A percentile compares a stretch with the other conserved stretches of the same genome.
These are phyloP conservation scores for Spencermartinsiella ligniputridi DNA, from an alignment of 1,139 yeast genomes.

Conservation along the genomic window DNA sequence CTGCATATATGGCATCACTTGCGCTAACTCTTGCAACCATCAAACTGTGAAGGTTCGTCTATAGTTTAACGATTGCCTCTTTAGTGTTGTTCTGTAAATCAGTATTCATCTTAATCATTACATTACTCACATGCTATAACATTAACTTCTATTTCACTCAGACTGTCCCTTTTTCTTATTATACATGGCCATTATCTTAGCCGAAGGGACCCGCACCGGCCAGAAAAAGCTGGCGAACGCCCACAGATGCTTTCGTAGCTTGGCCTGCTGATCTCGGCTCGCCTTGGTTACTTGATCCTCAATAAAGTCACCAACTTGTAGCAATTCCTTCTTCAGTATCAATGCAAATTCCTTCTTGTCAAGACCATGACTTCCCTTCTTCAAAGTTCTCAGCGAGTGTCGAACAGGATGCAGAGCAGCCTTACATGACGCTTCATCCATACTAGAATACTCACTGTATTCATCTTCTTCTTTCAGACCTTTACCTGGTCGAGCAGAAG, in stretches of 20 bases:
- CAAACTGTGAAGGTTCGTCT: no score
- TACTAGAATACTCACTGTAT: constrained; percentile 64
- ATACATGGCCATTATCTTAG: constrained; percentile 81
- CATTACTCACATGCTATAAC: no score
- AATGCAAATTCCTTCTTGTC: constrained; percentile 84
- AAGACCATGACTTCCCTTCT: constrained; percentile 74
- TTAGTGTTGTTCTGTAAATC: no score
- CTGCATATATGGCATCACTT: no score
- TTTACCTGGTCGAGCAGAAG: constrained; percentile 12
- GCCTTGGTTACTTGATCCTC: constrained; percentile 30
- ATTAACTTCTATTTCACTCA: no score
- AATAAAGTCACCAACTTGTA: constrained; percentile 77
- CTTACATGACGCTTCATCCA: constrained; percentile 76
- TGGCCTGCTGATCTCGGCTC: constrained; percentile 31
- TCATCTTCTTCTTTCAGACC: constrained; percentile 36
- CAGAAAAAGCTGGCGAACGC: constrained; percentile 84
- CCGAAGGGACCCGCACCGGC: constrained; percentile 81
- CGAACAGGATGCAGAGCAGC: constrained; percentile 65
- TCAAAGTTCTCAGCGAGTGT: constrained; percentile 66
- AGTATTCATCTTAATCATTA: no score
- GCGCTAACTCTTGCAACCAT: no score
- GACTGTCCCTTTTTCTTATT: constrained; percentile 41
- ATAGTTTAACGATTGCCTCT: no score
- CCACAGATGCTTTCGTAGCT: constrained; percentile 73
- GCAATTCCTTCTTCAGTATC: constrained; percentile 65